phyloP scores from a whole-genome alignment of 768 basidiomycete genomes.

The Tulasnella sp. region DNA sequence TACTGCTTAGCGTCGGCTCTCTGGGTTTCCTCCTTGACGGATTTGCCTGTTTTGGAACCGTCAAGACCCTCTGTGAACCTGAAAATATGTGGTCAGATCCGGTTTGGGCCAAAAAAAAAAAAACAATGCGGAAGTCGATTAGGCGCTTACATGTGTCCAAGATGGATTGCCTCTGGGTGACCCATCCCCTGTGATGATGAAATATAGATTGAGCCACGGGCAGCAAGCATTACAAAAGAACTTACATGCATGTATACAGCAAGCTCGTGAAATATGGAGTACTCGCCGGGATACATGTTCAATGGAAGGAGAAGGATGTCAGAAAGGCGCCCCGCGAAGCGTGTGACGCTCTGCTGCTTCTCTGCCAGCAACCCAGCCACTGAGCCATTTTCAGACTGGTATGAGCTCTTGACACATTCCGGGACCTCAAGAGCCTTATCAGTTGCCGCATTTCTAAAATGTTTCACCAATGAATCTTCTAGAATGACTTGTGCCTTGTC shows the following conservation, averaged over 20 bases:
- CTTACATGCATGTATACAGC: neutral
- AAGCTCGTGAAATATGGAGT: neutral
- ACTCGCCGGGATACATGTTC: neutral
- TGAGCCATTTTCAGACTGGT: neutral
- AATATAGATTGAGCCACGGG: neutral
- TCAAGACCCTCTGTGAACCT: slow-evolving; percentile 9
- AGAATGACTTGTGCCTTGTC: neutral
- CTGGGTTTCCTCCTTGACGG: neutral
- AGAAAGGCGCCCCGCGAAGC: neutral
- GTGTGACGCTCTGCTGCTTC: neutral
- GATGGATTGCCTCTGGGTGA: neutral
- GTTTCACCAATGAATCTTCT: neutral
- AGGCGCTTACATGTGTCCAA: neutral
- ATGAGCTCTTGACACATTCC: neutral
- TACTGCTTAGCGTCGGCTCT: neutral
- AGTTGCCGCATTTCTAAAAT: neutral
- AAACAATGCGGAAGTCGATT: neutral
- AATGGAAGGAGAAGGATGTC: slow-evolving; percentile 1
- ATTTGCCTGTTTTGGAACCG: slow-evolving; percentile 7
- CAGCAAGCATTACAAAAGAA: neutral
- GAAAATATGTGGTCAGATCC: neutral
- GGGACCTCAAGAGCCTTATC: slow-evolving; percentile 2
- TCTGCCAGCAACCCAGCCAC: neutral
- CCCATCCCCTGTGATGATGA: neutral
- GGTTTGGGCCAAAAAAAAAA: neutral